Evolutionary conservation across 2,329 filamentous ascomycete species (phyloP).

Genomic region (Apiospora koreana): DNA sequence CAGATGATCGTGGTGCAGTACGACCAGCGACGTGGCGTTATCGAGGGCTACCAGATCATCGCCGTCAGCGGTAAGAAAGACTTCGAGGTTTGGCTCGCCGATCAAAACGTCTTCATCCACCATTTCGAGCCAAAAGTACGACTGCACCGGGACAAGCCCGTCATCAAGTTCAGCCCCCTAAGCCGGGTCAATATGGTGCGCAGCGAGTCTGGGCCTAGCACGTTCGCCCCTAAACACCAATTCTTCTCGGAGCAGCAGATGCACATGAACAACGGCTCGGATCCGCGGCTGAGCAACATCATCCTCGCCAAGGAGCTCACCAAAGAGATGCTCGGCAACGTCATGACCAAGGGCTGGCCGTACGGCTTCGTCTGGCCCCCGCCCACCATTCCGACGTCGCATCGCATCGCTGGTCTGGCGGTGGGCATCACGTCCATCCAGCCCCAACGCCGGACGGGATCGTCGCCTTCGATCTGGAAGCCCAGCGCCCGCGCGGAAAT

Average conservation of each 20-base stretch:
- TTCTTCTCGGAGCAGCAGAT: slow-evolving; percentile 57
- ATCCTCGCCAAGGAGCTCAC: slow-evolving; percentile 59
- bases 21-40: slow-evolving; percentile 69
- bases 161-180: slow-evolving; percentile 55
- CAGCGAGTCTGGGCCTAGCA: slow-evolving; percentile 16
- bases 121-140: slow-evolving; percentile 70
- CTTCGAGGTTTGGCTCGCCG: slow-evolving; percentile 64
- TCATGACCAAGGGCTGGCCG: slow-evolving; percentile 35
- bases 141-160: slow-evolving; percentile 74
- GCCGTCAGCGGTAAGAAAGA: slow-evolving; percentile 59
- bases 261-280: slow-evolving; percentile 44
- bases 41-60: slow-evolving; percentile 78
- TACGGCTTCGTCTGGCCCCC: slow-evolving; percentile 75
- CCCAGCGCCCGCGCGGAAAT: slow-evolving; percentile 55
- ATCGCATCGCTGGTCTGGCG: slow-evolving; percentile 47
- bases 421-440: slow-evolving; percentile 23
- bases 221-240: slow-evolving; percentile 25
- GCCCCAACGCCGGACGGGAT: slow-evolving; percentile 22
- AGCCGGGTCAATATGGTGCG: slow-evolving; percentile 26
- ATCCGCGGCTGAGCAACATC: slow-evolving; percentile 65
- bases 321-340: slow-evolving; percentile 35
- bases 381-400: slow-evolving; percentile 62
- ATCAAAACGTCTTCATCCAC: slow-evolving; percentile 68
- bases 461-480: slow-evolving; percentile 27
- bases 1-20: slow-evolving; percentile 78